phyloP scores from a whole-genome alignment of 345 rosid species.

The Linum tenue region DNA sequence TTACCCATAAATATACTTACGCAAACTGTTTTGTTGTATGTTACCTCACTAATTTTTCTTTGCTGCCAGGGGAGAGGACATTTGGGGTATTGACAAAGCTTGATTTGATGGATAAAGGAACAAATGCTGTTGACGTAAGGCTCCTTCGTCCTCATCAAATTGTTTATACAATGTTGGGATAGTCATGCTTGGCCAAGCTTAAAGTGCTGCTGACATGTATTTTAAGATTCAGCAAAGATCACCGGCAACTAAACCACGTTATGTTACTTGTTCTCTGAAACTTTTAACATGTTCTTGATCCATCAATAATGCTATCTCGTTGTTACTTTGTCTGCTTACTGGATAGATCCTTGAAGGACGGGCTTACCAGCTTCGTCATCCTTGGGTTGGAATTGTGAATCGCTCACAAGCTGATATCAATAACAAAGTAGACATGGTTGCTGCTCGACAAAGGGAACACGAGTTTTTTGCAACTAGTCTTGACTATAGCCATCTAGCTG shows the following conservation, averaged over 20 bases:
- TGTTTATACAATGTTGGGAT: too few relatives aligned
- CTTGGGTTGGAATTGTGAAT: constrained; percentile 7
- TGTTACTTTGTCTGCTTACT: neutral
- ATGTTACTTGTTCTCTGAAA: neutral
- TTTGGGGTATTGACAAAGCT: constrained; percentile 25
- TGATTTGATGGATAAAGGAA: constrained; percentile 24
- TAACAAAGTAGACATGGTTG: constrained; percentile 5
- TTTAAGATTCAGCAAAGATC: too few relatives aligned
- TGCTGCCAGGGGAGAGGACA: constrained; percentile 20
- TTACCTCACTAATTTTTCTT: neutral
- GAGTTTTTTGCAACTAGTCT: constrained; percentile 3
- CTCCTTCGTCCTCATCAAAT: too few relatives aligned
- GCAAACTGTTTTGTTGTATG: neutral
- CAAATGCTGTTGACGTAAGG: constrained; percentile 22
- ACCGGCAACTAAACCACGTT: neutral
- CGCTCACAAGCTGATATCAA: constrained; percentile 5
- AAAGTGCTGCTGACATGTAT: too few relatives aligned
- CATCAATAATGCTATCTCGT: constrained; percentile 1
- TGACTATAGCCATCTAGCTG: neutral
- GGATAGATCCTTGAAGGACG: neutral
- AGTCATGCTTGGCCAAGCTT: too few relatives aligned
- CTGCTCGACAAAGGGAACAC: neutral
- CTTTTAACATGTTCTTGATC: neutral
- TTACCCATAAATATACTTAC: neutral
- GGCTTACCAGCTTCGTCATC: constrained; percentile 2